Evolutionary conservation across 805 yeast species (phyloP), one percentile per base, ranked within the genome.

Genomic region (Ogataea allantospora): DNA sequence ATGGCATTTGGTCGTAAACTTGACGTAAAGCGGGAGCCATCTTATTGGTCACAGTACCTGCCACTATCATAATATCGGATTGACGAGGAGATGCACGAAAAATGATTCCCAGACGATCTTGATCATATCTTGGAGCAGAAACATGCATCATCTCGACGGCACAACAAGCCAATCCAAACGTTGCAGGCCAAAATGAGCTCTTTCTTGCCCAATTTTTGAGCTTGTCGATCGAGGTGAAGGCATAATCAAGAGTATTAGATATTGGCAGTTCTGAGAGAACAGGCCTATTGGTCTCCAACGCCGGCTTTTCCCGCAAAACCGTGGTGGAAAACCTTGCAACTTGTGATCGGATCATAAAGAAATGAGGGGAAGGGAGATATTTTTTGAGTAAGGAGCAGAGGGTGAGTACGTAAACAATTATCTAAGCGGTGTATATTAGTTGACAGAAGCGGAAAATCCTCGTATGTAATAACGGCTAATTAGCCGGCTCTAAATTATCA

Each of bases 131-230:
- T 44, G 95, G 95, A 42, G 95, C 79, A 17, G 95, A 86, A 25
- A 83, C 84, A 61, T 86, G 95, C 95, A 86, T 86, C 95, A 86
- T 86, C 66, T 86, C 95, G 27, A 86, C 95, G 44, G 95, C 95
- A 70, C 95, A 86, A 66, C 95, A 86, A 7, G 95, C 95, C 57
- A 86, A 70, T 22, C 95, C 95, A 63, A 86, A 86, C 24, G 95
- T 86, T 30, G 85, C 89, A 7, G 95, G 95, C 95, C 95, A 86
- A 63, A 86, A 86, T 2, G 93, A 83, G 18, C 95, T 87, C 59
- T 84, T 88, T 64, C 95, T 76, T 2, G 91, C 95, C 95, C 95
- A 86, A 68, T 82, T 82, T 48, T 88, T 88, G 46, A 86, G 76
- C 46, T 80, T 80, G 57, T 86, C 95, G 53, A 86, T 67, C 14